phyloP scores from a whole-genome alignment of 2,329 filamentous ascomycete species.

The Scedosporium boydii region DNA sequence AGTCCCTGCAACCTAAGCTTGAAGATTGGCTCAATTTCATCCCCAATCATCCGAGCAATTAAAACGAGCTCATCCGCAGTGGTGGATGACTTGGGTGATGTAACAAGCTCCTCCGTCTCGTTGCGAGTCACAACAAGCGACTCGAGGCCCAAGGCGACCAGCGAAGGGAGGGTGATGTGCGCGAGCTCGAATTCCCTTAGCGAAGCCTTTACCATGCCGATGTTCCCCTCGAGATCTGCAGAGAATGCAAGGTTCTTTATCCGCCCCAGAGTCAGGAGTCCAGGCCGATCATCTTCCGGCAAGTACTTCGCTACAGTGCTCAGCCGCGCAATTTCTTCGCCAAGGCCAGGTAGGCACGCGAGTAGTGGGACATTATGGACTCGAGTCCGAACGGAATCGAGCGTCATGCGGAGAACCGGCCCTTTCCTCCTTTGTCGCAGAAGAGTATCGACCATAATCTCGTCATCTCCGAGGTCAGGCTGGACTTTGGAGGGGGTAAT shows the following conservation, averaged over 20 bases:
- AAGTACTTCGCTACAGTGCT: slow-evolving; percentile 89
- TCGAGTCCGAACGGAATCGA: slow-evolving; percentile 54
- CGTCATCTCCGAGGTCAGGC: slow-evolving; percentile 76
- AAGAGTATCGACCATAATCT: slow-evolving; percentile 89
- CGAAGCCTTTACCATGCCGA: slow-evolving; percentile 56
- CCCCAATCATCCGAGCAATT: slow-evolving; percentile 83
- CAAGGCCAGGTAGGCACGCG: slow-evolving; percentile 58
- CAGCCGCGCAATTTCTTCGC: slow-evolving; percentile 70
- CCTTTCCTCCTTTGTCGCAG: slow-evolving; percentile 80
- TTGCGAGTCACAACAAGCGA: slow-evolving; percentile 55
- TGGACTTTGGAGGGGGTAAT: slow-evolving; percentile 88
- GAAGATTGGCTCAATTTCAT: slow-evolving; percentile 85
- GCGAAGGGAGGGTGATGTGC: slow-evolving; percentile 75
- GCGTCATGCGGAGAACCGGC: slow-evolving; percentile 61
- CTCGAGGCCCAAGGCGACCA: slow-evolving; percentile 69
- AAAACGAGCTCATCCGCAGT: slow-evolving; percentile 44
- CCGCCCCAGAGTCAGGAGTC: slow-evolving; percentile 64
- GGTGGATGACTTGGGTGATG: slow-evolving; percentile 28
- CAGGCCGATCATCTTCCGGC: slow-evolving; percentile 89
- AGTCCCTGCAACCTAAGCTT: slow-evolving; percentile 82
- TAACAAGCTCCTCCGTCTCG: slow-evolving; percentile 60
- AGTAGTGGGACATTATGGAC: slow-evolving; percentile 57
- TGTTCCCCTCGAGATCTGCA: slow-evolving; percentile 54
- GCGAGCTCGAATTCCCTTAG: slow-evolving; percentile 59
- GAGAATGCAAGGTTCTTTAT: slow-evolving; percentile 54